Percentiles rank a stretch among this genome's conserved stretches.
Evolutionary conservation across 176 grass and related monocot species (phyloP).

Genomic region (Ananas comosus): DNA sequence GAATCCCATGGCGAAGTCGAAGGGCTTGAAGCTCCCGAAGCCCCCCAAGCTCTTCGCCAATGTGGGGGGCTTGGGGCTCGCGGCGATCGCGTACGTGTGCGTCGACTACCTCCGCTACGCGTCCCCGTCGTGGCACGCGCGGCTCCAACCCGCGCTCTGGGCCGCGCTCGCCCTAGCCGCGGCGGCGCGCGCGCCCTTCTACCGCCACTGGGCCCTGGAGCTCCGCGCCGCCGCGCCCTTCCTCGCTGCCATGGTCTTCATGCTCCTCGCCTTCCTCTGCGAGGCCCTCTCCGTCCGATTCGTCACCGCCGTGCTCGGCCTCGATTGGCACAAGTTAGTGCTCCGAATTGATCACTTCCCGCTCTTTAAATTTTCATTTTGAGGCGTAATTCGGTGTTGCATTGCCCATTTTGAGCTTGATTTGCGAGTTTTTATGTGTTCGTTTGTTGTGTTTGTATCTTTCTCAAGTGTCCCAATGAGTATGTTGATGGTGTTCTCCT

Average conservation of each 20-base stretch:
- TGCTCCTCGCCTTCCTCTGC: constrained; percentile 57
- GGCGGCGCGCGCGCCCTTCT: constrained; percentile 47
- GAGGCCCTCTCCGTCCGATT: constrained; percentile 76
- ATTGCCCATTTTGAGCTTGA: neutral
- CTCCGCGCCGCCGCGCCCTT: constrained; percentile 55
- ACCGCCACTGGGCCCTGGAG: constrained; percentile 73
- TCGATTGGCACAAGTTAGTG: constrained; percentile 65
- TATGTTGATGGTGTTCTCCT: too few relatives aligned
- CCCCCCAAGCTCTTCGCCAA: neutral
- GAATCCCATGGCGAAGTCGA: neutral
- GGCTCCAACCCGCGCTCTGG: constrained; percentile 74
- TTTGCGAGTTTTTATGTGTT: neutral
- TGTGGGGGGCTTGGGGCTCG: constrained; percentile 34
- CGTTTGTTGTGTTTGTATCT: too few relatives aligned
- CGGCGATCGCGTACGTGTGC: constrained; percentile 58
- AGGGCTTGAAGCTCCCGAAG: neutral
- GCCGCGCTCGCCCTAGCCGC: constrained; percentile 46
- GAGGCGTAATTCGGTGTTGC: neutral
- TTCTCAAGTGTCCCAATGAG: too few relatives aligned
- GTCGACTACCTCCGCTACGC: constrained; percentile 76
- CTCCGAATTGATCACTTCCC: neutral
- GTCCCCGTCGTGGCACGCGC: constrained; percentile 52
- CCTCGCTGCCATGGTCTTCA: constrained; percentile 54
- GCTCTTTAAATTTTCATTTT: neutral
- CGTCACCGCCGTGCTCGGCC: constrained; percentile 70